phyloP scores from a whole-genome alignment of 768 basidiomycete species.

The Lentinula guzmanii region DNA sequence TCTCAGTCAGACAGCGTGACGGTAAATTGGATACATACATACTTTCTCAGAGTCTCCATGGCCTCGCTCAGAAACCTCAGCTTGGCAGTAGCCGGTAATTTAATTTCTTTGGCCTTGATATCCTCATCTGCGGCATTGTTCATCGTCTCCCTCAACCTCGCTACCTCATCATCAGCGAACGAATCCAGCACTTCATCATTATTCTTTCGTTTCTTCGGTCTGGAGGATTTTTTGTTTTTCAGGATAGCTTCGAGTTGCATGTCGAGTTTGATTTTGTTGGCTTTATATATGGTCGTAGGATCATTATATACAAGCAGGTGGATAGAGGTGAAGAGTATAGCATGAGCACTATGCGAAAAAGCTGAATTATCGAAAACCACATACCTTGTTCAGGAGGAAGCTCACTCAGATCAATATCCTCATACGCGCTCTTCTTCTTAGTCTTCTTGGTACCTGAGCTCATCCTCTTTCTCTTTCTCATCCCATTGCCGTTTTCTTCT shows the following conservation, averaged over 20 bases:
- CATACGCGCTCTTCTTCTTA: slow-evolving; percentile 13
- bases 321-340: too few species aligned
- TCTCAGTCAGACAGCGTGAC: not conserved
- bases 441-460: slow-evolving; percentile 9
- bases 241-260: slow-evolving; percentile 85
- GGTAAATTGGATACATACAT: slow-evolving; percentile 20
- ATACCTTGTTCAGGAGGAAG: slow-evolving; percentile 76
- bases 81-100: slow-evolving; percentile 79
- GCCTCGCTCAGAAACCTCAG: slow-evolving; percentile 82
- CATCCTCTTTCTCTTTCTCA: slow-evolving; percentile 11
- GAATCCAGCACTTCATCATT: slow-evolving; percentile 82
- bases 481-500: not conserved
- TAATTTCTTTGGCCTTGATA: slow-evolving; percentile 69
- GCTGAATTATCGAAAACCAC: slow-evolving; percentile 9
- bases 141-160: slow-evolving; percentile 86
- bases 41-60: slow-evolving; percentile 93
- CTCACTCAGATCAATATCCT: slow-evolving; percentile 61
- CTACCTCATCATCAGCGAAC: slow-evolving; percentile 88
- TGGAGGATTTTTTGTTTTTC: slow-evolving; percentile 66
- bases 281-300: slow-evolving; percentile 30
- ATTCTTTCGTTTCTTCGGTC: slow-evolving; percentile 66
- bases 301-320: not conserved
- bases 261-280: slow-evolving; percentile 70
- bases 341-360: not conserved
- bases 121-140: slow-evolving; percentile 81